A percentile compares a stretch with the other conserved stretches of the same genome.
Conservation (phyloP, 169 alveolate species). For the Eimeria maxima region DNA sequence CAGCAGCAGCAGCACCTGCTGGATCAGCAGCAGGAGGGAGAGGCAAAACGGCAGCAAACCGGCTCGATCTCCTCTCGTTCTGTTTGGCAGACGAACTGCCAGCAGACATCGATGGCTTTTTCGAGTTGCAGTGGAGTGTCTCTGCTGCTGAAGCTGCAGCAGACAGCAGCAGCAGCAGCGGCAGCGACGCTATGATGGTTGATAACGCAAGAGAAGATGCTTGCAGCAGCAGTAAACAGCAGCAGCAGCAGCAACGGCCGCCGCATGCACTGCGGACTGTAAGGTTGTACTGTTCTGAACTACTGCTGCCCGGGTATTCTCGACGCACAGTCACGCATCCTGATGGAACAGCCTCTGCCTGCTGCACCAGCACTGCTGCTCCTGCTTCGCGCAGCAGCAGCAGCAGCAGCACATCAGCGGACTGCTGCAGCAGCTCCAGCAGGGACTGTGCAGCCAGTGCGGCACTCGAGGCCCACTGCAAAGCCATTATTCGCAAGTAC, state of each 20-base stretch:
- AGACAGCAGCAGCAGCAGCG: not conserved
- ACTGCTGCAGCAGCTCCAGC: slow-evolving; percentile 76
- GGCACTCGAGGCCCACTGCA: slow-evolving; percentile 64
- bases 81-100: slow-evolving; percentile 59
- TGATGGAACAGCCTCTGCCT: slow-evolving; percentile 17
- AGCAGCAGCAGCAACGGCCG: not conserved
- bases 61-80: slow-evolving; percentile 64
- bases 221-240: slow-evolving; percentile 19
- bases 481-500: slow-evolving; percentile 50
- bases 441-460: slow-evolving; percentile 54
- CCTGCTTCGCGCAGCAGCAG: slow-evolving; percentile 17
- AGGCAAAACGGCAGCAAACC: slow-evolving; percentile 27
- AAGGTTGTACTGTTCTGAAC: slow-evolving; percentile 56
- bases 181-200: slow-evolving; percentile 53
- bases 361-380: slow-evolving; percentile 62
- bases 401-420: slow-evolving; percentile 25
- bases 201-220: not conserved
- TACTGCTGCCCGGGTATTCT: slow-evolving; percentile 65
- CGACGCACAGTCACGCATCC: slow-evolving; percentile 41
- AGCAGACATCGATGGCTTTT: slow-evolving; percentile 68
- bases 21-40: slow-evolving; percentile 34
- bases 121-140: slow-evolving; percentile 71
- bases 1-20: slow-evolving; percentile 49
- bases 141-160: slow-evolving; percentile 62
- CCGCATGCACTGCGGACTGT: slow-evolving; percentile 46